phyloP scores from a whole-genome alignment of 2,329 filamentous ascomycete species.

The Albophoma yamanashiensis region DNA sequence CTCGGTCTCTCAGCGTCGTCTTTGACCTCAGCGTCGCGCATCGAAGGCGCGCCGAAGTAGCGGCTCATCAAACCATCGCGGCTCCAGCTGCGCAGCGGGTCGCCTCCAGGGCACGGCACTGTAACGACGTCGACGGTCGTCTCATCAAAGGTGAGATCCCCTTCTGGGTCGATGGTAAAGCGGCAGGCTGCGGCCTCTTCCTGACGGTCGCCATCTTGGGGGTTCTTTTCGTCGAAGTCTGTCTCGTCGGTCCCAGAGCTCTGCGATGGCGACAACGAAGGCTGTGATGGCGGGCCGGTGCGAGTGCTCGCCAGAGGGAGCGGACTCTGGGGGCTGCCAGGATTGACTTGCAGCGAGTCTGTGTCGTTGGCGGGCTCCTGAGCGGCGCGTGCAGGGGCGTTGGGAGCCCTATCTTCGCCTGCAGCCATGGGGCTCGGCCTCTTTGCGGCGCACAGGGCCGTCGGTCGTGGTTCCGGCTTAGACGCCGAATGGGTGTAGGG shows the following conservation, averaged over 20 bases:
- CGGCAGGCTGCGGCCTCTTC: conserved; percentile 5
- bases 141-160: conserved; percentile 33
- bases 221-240: neutral
- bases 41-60: conserved; percentile 32
- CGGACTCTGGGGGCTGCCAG: conserved; percentile 14
- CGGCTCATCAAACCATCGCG: conserved; percentile 35
- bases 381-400: conserved; percentile 1
- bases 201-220: neutral
- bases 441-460: neutral
- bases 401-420: conserved; percentile 3
- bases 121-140: conserved; percentile 43
- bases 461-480: neutral
- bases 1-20: conserved; percentile 10
- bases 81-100: conserved; percentile 42
- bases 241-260: conserved; percentile 6
- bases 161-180: conserved; percentile 23
- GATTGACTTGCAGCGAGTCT: conserved; percentile 16
- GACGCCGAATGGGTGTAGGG: neutral
- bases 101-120: conserved; percentile 42
- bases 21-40: conserved; percentile 23
- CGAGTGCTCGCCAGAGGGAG: conserved; percentile 3
- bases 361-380: conserved; percentile 9
- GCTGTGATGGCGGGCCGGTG: neutral
- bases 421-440: conserved; percentile 7
- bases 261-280: neutral